Conservation (phyloP, 257 asterid species). For the Penstemon davidsonii region DNA sequence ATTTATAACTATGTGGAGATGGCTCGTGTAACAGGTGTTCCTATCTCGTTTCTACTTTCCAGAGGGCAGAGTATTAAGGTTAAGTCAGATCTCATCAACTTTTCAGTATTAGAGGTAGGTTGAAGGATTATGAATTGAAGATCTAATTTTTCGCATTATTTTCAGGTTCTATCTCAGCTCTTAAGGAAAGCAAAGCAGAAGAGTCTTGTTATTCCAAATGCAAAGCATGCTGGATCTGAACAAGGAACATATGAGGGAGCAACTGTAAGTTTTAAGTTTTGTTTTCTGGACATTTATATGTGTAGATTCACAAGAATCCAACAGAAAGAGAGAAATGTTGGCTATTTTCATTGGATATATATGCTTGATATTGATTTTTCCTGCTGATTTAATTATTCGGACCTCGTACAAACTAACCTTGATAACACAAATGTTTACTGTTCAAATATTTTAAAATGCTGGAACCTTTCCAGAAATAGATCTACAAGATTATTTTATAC, state of each 20-base stretch:
- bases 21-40: slow-evolving; percentile 99
- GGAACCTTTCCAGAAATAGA: slow-evolving; percentile 6
- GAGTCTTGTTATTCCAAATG: slow-evolving; percentile 87
- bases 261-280: slow-evolving; percentile 60
- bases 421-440: neutral
- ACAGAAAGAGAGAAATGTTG: neutral
- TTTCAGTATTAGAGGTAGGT: slow-evolving; percentile 7
- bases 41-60: slow-evolving; percentile 90
- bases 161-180: slow-evolving; percentile 96
- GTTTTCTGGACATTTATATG: slow-evolving; percentile 28
- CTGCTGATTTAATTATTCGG: slow-evolving; percentile 8
- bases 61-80: slow-evolving; percentile 99
- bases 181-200: slow-evolving; percentile 86
- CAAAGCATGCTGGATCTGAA: slow-evolving; percentile 85
- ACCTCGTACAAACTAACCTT: slow-evolving; percentile 2
- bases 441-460: slow-evolving; percentile 10
- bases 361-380: neutral
- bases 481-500: neutral
- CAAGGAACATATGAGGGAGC: slow-evolving; percentile 99
- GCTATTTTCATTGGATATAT: neutral
- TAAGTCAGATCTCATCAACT: slow-evolving; percentile 21
- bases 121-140: slow-evolving; percentile 26
- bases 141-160: slow-evolving; percentile 29
- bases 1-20: slow-evolving; percentile 95
- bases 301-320: slow-evolving; percentile 4